A percentile compares a stretch with the other conserved stretches of the same genome.
Evolutionary conservation across 371 early-diverging fungal species (phyloP).

Genomic region (Mucor racemosus): DNA sequence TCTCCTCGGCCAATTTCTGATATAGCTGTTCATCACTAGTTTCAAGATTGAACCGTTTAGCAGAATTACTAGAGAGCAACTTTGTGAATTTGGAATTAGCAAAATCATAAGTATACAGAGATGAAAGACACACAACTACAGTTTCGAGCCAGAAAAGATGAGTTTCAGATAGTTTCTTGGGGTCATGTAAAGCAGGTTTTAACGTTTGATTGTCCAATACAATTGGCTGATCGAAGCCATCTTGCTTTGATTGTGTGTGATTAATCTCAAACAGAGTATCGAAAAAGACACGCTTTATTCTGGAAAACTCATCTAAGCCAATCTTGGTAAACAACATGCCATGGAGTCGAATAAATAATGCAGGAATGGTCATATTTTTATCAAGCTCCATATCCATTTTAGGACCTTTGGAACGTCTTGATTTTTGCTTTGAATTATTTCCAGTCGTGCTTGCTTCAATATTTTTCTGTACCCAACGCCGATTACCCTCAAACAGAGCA

Average conservation of each 20-base stretch:
- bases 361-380: constrained; percentile 32
- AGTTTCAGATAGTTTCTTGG: constrained; percentile 11
- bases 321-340: constrained; percentile 73
- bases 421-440: background rate
- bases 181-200: background rate
- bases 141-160: constrained; percentile 60
- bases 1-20: constrained; percentile 16
- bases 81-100: constrained; percentile 52
- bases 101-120: constrained; percentile 61
- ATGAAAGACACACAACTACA: constrained; percentile 53
- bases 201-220: background rate
- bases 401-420: constrained; percentile 14
- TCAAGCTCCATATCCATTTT: constrained; percentile 4
- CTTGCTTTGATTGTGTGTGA: constrained; percentile 2
- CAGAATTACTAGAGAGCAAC: constrained; percentile 5
- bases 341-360: constrained; percentile 59
- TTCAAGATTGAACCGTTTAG: constrained; percentile 12
- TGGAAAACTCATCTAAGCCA: constrained; percentile 62
- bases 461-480: constrained; percentile 37
- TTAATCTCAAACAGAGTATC: constrained; percentile 32
- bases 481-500: constrained; percentile 49
- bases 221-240: background rate
- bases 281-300: constrained; percentile 42
- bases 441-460: constrained; percentile 13
- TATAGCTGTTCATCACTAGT: constrained; percentile 10